Base-by-base conservation (phyloP, 2,329 filamentous ascomycete genomes). In the Aspergillus novoparasiticus region DNA sequence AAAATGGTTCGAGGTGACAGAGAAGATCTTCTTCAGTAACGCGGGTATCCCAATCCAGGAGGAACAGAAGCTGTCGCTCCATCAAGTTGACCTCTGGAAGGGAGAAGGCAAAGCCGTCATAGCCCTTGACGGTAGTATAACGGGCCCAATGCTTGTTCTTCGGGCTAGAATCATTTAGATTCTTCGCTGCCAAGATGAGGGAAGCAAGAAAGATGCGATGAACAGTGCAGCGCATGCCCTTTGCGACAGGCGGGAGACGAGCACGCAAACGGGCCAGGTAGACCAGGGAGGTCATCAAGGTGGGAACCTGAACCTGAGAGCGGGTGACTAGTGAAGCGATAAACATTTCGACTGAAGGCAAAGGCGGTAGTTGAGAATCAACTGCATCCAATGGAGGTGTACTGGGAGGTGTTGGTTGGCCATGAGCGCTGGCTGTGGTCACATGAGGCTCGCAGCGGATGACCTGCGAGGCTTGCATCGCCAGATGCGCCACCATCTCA, bases 71-170 rank as follows among this genome's bases (percentile, higher is more conserved):
- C 81, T 99, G 95, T 86, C 96, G 96, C 86, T 99, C 95, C 95
- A 99, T 99, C 66, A 98, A 86, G 83, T 99, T 99, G 73, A 99
- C 95, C 82, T 99, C 95, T 41, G 92, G 95, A 70, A 94, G 86
- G 73, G 89, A 94, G 85, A 99, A 98, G 71, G 93, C 92, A 74
- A 98, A 99, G 74, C 84, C 87, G 12, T 89, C 88, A 77, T 84
- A 90, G 59, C 86, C 87, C 66, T 85, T 85, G 71, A 97, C 89
- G 72, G 89, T 83, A 64, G 91, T 96, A 84, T 98, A 99, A 73
- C 89, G 90, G 68, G 95, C 94, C 95, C 95, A 99, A 85, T 99
- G 95, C 89, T 98, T 98, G 87, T 99, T 99, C 89, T 98, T 98
- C 67, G 95, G 95, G 14, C 93, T 97, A 65, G 93, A 97, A 84